Evolutionary conservation across 805 yeast genomes (phyloP).

Genomic region (Metschnikowia baotianmanensis): DNA sequence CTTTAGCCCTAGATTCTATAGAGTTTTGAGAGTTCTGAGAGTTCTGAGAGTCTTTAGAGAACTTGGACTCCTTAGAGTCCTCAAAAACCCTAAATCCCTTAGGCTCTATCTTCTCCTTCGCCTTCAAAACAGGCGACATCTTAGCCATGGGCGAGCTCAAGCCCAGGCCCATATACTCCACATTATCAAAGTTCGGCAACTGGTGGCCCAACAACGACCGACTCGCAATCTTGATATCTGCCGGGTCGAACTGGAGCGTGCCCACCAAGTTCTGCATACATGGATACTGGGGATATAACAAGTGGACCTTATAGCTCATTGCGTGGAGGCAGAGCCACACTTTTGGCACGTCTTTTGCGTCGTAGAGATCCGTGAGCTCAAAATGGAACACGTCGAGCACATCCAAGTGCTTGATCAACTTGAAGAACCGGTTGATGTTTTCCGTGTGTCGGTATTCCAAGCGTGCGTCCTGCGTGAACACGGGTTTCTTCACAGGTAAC

Average conservation of each 20-base stretch:
- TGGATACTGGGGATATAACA: conserved; percentile 53
- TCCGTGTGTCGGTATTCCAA: conserved; percentile 90
- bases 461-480: conserved; percentile 51
- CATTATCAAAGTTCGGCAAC: conserved; percentile 69
- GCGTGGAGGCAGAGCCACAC: conserved; percentile 94
- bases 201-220: conserved; percentile 63
- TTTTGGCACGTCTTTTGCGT: conserved; percentile 86
- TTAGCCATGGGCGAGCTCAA: no score
- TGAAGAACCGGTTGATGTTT: conserved; percentile 81
- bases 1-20: background rate
- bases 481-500: conserved; percentile 59
- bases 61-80: no score
- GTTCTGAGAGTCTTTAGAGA: no score
- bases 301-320: conserved; percentile 67
- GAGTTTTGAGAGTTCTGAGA: no score
- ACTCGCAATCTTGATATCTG: conserved; percentile 68
- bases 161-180: conserved; percentile 28
- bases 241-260: conserved; percentile 58
- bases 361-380: conserved; percentile 90
- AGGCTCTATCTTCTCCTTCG: no score
- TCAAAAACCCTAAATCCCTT: no score
- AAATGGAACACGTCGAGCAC: conserved; percentile 88
- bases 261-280: conserved; percentile 62
- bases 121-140: no score
- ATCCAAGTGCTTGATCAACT: conserved; percentile 61